A percentile compares a stretch with the other conserved stretches of the same genome.
These are phyloP conservation scores for Colletotrichum spaethianum DNA, from an alignment of 2,329 filamentous ascomycete species.

Conservation along the genomic window DNA sequence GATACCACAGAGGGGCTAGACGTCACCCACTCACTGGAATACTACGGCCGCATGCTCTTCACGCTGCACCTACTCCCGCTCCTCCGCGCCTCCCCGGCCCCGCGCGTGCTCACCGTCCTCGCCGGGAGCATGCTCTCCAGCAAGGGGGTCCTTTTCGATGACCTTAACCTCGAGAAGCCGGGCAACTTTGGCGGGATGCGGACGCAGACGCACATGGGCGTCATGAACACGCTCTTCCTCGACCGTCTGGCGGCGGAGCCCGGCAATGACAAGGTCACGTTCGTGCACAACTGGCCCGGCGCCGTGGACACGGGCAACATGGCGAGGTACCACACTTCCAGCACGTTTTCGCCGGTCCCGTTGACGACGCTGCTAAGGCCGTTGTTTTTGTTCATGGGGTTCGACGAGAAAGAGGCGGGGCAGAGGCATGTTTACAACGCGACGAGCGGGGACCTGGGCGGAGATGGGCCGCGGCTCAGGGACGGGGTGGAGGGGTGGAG, in stretches of 20 bases:
- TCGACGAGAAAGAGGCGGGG: slow-evolving; percentile 19
- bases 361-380: slow-evolving; percentile 34
- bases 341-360: slow-evolving; percentile 17
- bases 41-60: slow-evolving; percentile 61
- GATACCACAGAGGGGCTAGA: slow-evolving; percentile 61
- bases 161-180: slow-evolving; percentile 44
- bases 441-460: slow-evolving; percentile 31
- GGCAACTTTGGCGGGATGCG: slow-evolving; percentile 44
- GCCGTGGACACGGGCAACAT: slow-evolving; percentile 46
- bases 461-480: background rate
- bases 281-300: slow-evolving; percentile 50
- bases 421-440: slow-evolving; percentile 39
- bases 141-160: slow-evolving; percentile 44
- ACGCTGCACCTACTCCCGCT: slow-evolving; percentile 57
- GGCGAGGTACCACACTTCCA: slow-evolving; percentile 22
- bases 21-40: slow-evolving; percentile 55
- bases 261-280: slow-evolving; percentile 41
- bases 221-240: slow-evolving; percentile 46
- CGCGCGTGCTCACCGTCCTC: slow-evolving; percentile 47
- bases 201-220: slow-evolving; percentile 38
- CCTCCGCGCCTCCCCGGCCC: slow-evolving; percentile 45
- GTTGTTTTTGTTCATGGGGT: slow-evolving; percentile 24
- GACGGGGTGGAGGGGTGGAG: background rate
- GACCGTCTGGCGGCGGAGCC: slow-evolving; percentile 43
- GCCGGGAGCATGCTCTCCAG: slow-evolving; percentile 43